Evolutionary conservation across 2,329 filamentous ascomycete genomes (phyloP).

Genomic region (Tolypocladium cylindrosporum): DNA sequence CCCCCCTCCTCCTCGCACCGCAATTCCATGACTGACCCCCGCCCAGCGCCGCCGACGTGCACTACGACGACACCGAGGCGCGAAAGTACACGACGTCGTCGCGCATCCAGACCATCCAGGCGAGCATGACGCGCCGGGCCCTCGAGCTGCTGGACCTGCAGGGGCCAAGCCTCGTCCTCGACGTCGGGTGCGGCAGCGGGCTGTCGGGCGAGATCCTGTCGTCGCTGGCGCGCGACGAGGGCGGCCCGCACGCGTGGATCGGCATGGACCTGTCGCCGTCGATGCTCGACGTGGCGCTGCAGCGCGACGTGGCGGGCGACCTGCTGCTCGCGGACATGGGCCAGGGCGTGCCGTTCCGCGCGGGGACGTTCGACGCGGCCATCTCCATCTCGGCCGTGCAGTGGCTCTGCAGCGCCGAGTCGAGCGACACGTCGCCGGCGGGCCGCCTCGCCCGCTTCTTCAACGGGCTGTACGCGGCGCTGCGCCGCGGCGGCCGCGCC

Average conservation of each 20-base stretch:
- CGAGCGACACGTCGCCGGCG: conserved; percentile 69
- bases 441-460: conserved; percentile 80
- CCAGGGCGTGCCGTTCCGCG: conserved; percentile 86
- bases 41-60: conserved; percentile 79
- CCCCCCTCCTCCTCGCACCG: neutral
- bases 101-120: conserved; percentile 91
- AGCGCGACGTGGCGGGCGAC: conserved; percentile 87
- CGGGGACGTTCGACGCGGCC: conserved; percentile 88
- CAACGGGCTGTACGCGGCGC: conserved; percentile 76
- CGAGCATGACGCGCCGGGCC: conserved; percentile 86
- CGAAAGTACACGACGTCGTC: conserved; percentile 96
- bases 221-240: conserved; percentile 52
- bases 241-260: conserved; percentile 89
- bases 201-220: conserved; percentile 91
- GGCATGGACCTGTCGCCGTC: conserved; percentile 90
- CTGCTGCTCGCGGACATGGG: conserved; percentile 92
- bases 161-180: conserved; percentile 78
- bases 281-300: conserved; percentile 94
- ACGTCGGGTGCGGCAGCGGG: conserved; percentile 92
- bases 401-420: conserved; percentile 96
- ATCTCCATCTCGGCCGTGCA: conserved; percentile 95
- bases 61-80: conserved; percentile 93
- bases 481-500: conserved; percentile 76
- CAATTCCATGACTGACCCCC: neutral
- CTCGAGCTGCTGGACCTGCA: conserved; percentile 80